These are phyloP conservation scores for Sarocladiaceae sp. DNA, from an alignment of 2,329 filamentous ascomycete genomes.

Conservation along the genomic window DNA sequence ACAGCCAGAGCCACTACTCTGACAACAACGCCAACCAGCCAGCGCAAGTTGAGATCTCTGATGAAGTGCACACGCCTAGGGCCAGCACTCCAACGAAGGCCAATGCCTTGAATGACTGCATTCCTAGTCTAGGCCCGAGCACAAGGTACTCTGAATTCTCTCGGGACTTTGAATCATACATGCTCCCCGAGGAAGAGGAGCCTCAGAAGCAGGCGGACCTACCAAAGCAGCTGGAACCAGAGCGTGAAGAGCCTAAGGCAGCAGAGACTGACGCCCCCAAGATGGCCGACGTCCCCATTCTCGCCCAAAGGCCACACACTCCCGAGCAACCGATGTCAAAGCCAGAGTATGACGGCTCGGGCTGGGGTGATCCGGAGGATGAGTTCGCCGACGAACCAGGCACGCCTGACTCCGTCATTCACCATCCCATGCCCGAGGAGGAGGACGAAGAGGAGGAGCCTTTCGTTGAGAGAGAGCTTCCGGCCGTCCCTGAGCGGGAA, in stretches of 20 bases:
- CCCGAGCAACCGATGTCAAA: slow-evolving; percentile 47
- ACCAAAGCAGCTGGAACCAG: slow-evolving; percentile 12
- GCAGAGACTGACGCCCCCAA: slow-evolving; percentile 16
- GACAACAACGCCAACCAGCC: slow-evolving; percentile 16
- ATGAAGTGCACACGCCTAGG: slow-evolving; percentile 46
- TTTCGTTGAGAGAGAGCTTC: neutral
- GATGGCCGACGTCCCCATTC: slow-evolving; percentile 30
- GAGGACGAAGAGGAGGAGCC: slow-evolving; percentile 33
- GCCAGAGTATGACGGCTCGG: slow-evolving; percentile 57
- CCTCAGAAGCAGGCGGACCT: slow-evolving; percentile 21
- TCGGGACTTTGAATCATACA: slow-evolving; percentile 38
- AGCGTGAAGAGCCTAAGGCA: slow-evolving; percentile 1
- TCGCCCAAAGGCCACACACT: slow-evolving; percentile 38
- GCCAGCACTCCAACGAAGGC: slow-evolving; percentile 23
- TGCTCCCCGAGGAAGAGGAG: slow-evolving; percentile 29
- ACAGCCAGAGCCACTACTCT: slow-evolving; percentile 31
- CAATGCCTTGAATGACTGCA: slow-evolving; percentile 19
- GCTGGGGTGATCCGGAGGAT: slow-evolving; percentile 50
- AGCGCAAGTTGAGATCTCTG: slow-evolving; percentile 24
- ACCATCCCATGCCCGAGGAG: slow-evolving; percentile 54
- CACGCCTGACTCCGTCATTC: slow-evolving; percentile 87
- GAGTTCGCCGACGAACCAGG: slow-evolving; percentile 54
- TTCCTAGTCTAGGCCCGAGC: slow-evolving; percentile 32
- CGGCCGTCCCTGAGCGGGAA: slow-evolving; percentile 67
- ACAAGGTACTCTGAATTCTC: slow-evolving; percentile 32